A percentile compares a stretch with the other conserved stretches of the same genome.
phyloP scores from a whole-genome alignment of 306 rosid species.

The Dalbergia cochinchinensis region DNA sequence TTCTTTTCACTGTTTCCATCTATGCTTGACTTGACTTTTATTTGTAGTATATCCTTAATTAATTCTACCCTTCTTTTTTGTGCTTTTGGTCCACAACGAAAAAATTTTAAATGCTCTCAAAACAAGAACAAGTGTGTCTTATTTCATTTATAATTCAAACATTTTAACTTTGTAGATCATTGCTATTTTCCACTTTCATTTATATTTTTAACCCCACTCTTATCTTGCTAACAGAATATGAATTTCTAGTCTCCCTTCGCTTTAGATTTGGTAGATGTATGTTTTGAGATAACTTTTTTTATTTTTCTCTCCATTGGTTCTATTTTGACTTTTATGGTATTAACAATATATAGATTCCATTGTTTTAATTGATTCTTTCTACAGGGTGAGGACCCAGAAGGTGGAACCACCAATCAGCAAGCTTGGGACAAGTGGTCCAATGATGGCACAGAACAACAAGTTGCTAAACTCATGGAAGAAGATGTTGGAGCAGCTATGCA shows the following conservation, averaged over 20 bases:
- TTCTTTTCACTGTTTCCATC: slow-evolving; percentile 10
- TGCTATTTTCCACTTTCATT: no score
- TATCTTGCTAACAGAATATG: background rate
- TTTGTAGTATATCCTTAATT: background rate
- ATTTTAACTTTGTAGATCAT: no score
- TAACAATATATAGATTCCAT: background rate
- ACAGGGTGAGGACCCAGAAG: slow-evolving; percentile 76
- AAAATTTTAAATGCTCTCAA: background rate
- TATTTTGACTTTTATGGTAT: background rate
- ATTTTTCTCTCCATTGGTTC: background rate
- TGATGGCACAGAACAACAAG: slow-evolving; percentile 95
- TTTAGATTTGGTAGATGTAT: background rate
- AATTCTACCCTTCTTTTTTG: background rate
- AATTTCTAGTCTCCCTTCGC: background rate
- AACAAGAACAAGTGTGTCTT: no score
- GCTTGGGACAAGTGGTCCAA: slow-evolving; percentile 97
- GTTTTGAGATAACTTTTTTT: background rate
- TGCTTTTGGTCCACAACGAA: background rate
- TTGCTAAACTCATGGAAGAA: slow-evolving; percentile 98
- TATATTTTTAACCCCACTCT: background rate
- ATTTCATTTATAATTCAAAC: no score
- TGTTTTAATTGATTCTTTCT: background rate
- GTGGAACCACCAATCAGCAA: slow-evolving; percentile 63
- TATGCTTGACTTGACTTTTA: background rate
- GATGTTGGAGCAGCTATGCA: slow-evolving; percentile 99